These are phyloP conservation scores for Rosellinia necatrix DNA, from an alignment of 2,329 filamentous ascomycete genomes.

Conservation along the genomic window DNA sequence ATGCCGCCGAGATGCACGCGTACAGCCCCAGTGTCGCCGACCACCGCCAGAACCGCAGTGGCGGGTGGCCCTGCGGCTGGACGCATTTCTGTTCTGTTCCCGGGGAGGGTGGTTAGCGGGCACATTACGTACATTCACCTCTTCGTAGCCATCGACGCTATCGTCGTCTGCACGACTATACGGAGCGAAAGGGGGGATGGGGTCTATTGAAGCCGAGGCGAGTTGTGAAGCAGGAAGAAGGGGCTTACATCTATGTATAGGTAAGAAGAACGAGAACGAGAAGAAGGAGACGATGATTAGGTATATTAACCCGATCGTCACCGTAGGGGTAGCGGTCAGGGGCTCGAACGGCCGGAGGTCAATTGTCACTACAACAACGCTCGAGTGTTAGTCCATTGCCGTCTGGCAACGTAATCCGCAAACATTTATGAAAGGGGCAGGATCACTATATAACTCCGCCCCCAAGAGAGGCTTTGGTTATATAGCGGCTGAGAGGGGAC, in stretches of 20 bases:
- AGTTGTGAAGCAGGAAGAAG: neutral
- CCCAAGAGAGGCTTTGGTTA: too few relatives aligned
- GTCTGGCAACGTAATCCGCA: too few relatives aligned
- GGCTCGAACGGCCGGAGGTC: constrained; percentile 66
- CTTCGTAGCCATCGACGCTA: neutral
- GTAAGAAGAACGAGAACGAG: constrained; percentile 67
- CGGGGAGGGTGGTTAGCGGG: neutral
- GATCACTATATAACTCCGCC: too few relatives aligned
- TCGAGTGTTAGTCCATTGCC: neutral
- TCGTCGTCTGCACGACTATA: neutral
- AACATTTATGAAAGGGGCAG: too few relatives aligned
- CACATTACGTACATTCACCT: neutral
- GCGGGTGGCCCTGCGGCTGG: constrained; percentile 57
- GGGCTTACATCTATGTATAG: constrained; percentile 57
- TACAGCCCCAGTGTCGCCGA: constrained; percentile 60
- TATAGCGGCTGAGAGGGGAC: neutral
- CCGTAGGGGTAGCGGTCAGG: constrained; percentile 57
- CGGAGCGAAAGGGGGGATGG: neutral
- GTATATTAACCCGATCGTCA: constrained; percentile 68
- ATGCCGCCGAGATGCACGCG: constrained; percentile 64
- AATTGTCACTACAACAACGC: constrained; percentile 33
- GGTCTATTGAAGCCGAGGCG: neutral
- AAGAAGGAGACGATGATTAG: constrained; percentile 71
- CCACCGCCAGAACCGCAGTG: constrained; percentile 62
- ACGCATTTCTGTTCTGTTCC: constrained; percentile 51